Evolutionary conservation across 345 rosid species (phyloP), one percentile per base, ranked within the genome.

Genomic region (Populus euphratica): DNA sequence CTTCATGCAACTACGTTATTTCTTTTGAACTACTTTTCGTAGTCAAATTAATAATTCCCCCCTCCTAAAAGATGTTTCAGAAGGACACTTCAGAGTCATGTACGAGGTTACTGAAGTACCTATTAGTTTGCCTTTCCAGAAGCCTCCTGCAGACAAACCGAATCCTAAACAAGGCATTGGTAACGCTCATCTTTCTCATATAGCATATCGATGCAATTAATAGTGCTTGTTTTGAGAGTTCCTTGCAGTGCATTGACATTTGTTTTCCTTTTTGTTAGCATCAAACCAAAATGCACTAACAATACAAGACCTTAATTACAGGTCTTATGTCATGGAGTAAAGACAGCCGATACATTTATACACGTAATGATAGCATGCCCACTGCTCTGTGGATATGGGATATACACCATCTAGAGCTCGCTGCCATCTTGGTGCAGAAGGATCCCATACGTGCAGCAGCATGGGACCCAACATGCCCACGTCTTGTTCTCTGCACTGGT

Each of bases 151-250:
- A 5, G 96, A 92, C 85, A 96, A 91, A 83, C 99, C 99, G 25
- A 96, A 93, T 84, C 99, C 99, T 49, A 93, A 91, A 84, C 99
- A 96, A 86, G 98, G 99, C 89, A 86, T 93, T 8, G 99, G 99
- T 96, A 82, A n/a, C 83, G 89, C 79, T 68, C 71, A 35, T 52
- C 41, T 52, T 75, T 81, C 70, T 66, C 71, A 11, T 23, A 4
- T 21, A 41, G 72, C 54, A 17, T 59, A 9, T n/a, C n/a, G 63
- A 59, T 9, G 14, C 63, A 59, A 59, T n/a, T 59, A n/a, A 59
- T 4, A 59, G 25, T n/a, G 1, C 27, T n/a, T 59, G 29, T n/a
- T 23, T n/a, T 23, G 23, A n/a, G 63, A 59, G 63, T 9, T n/a
- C 14, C 69, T 35, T 65, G 39, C 41, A 35, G n/a, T 63, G 54